Evolutionary conservation across 2,329 filamentous ascomycete genomes (phyloP), one percentile per base, ranked within the genome.

Genomic region (Aspergillus sergii): DNA sequence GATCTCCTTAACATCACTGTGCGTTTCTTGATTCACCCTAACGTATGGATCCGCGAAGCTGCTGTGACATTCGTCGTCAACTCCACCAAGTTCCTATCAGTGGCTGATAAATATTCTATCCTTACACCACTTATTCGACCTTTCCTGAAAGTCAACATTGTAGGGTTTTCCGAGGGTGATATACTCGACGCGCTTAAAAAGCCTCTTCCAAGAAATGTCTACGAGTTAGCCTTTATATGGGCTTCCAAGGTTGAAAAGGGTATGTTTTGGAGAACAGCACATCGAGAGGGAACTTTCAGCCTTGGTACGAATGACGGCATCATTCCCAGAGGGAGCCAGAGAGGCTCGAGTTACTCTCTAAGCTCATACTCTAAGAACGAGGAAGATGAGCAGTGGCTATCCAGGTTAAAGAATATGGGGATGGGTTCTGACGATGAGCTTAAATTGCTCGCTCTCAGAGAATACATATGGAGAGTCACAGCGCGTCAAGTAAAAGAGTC

Each of bases 361-460:
- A 85, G 83, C 66, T 88, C 87, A 68, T 80, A 91, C 4, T 80
- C 86, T 0, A 94, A 89, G 73, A 97, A 94, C 68, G 93, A 96
- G 10, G 94, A 98, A 75, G 95, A 99, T 73, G 93, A 97, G 66
- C 88, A 93, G 69, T 98, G 95, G 94, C 82, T 99, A n/a, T 84
- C 86, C 16, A 91, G 93, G 67, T 80, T 99, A 55, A 88, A 91
- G 57, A 96, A 92, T 67, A 87, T 96, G 48, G 95, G 95, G 0
- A 88, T 99, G 82, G 82, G 84, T 1, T 73, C 84, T 1, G 94
- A 97, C 51, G 94, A 99, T 69, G 95, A 99, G 68, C 87, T 91
- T 73, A 98, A 99, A 76, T 81, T 99, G 2, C 81, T 98, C 41
- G 91, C 89, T 6, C 82, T 99, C 12, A 85, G 92, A 62, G 94